Evolutionary conservation across 257 asterid species (phyloP).

Genomic region (Fraxinus anomala): DNA sequence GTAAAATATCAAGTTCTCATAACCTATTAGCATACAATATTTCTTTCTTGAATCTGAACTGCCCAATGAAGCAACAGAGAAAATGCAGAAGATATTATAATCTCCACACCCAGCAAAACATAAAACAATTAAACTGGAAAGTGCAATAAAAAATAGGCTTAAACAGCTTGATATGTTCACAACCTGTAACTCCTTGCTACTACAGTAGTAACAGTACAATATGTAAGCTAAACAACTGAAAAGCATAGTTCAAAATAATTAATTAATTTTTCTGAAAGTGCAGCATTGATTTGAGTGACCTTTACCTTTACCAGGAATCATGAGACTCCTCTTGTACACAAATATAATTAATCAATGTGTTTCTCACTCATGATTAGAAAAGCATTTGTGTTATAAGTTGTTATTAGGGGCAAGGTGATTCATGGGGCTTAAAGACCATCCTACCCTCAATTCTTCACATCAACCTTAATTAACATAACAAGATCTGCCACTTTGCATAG

Average conservation of each 20-base stretch:
- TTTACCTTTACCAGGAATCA: slow-evolving; percentile 44
- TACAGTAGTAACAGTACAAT: not conserved
- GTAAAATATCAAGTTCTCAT: slow-evolving; percentile 17
- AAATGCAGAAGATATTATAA: not conserved
- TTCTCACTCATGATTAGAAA: slow-evolving; percentile 51
- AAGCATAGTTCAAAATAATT: not conserved
- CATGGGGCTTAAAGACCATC: slow-evolving; percentile 42
- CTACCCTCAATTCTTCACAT: slow-evolving; percentile 38
- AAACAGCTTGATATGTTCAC: slow-evolving; percentile 12
- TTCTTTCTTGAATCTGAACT: slow-evolving; percentile 11
- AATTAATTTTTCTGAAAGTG: slow-evolving; percentile 34
- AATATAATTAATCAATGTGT: slow-evolving; percentile 45
- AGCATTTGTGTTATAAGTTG: slow-evolving; percentile 41
- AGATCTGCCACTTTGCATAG: slow-evolving; percentile 7
- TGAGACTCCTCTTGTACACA: slow-evolving; percentile 40
- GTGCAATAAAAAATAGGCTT: slow-evolving; percentile 14
- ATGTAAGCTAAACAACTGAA: slow-evolving; percentile 13
- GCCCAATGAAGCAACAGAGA: slow-evolving; percentile 5
- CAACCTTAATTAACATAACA: slow-evolving; percentile 17
- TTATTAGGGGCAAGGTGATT: slow-evolving; percentile 32
- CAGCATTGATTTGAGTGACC: slow-evolving; percentile 48
- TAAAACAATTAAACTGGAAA: slow-evolving; percentile 1
- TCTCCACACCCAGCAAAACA: slow-evolving; percentile 1
- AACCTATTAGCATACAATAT: slow-evolving; percentile 5
- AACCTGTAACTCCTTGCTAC: slow-evolving; percentile 24